A percentile compares a stretch with the other conserved stretches of the same genome.
phyloP scores from a whole-genome alignment of 1,284 basidiomycete species.

The Takashimella koratensis region DNA sequence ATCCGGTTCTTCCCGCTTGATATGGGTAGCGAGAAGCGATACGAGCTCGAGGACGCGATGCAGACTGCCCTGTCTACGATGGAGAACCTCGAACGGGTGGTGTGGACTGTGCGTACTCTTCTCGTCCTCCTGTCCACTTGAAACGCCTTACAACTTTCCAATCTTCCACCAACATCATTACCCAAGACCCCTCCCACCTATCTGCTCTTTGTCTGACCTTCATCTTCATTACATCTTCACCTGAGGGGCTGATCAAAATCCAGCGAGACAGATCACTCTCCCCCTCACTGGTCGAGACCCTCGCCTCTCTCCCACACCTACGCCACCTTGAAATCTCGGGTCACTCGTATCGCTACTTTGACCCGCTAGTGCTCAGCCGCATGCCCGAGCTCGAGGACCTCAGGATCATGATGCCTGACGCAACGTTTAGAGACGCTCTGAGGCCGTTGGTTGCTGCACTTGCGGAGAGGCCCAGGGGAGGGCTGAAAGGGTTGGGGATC shows the following conservation, averaged over 20 bases:
- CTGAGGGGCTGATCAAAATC: too few relatives aligned
- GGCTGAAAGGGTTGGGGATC: slow-evolving; percentile 36
- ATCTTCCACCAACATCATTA: too few relatives aligned
- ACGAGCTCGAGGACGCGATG: slow-evolving; percentile 34
- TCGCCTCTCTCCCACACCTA: slow-evolving; percentile 26
- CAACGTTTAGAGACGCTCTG: slow-evolving; percentile 23
- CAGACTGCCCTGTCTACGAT: slow-evolving; percentile 29
- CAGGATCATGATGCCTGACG: slow-evolving; percentile 46
- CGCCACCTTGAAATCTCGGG: slow-evolving; percentile 43
- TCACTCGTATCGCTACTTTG: slow-evolving; percentile 37
- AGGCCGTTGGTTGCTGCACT: slow-evolving; percentile 20
- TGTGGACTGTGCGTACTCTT: slow-evolving; percentile 45
- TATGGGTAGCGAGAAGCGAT: slow-evolving; percentile 27
- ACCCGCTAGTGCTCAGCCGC: slow-evolving; percentile 27
- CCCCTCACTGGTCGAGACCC: slow-evolving; percentile 27
- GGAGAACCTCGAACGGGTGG: slow-evolving; percentile 35
- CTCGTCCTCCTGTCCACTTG: too few relatives aligned
- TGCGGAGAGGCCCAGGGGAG: slow-evolving; percentile 17
- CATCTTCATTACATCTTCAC: too few relatives aligned
- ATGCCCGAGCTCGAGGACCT: slow-evolving; percentile 36
- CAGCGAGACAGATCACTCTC: slow-evolving; percentile 44
- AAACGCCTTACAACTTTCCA: too few relatives aligned
- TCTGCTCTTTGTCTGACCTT: too few relatives aligned
- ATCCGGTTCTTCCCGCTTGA: slow-evolving; percentile 45
- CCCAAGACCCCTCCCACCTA: too few relatives aligned